phyloP scores from a whole-genome alignment of 1,284 basidiomycete genomes.

The Malassezia dermatis region DNA sequence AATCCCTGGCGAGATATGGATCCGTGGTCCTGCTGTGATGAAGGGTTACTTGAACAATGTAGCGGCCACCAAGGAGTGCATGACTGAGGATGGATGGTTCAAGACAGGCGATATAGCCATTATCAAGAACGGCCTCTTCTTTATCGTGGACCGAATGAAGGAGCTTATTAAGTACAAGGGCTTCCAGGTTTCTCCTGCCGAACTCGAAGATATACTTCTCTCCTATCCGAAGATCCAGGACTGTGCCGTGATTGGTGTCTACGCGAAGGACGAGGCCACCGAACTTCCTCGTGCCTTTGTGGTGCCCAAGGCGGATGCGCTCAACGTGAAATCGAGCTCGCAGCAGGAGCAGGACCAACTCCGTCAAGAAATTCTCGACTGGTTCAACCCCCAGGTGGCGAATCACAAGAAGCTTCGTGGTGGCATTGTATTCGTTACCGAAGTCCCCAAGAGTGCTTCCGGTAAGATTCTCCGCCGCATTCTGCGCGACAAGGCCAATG shows the following conservation, averaged over 20 bases:
- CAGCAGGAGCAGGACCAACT: conserved; percentile 23
- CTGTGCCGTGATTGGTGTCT: conserved; percentile 32
- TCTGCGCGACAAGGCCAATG: conserved; percentile 25
- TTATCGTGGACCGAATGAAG: conserved; percentile 39
- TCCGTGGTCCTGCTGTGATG: conserved; percentile 65
- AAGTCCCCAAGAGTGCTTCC: conserved; percentile 40
- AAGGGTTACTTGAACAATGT: conserved; percentile 56
- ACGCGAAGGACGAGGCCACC: conserved; percentile 40
- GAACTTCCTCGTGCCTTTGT: conserved; percentile 49
- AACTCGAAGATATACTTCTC: conserved; percentile 32
- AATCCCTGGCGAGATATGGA: conserved; percentile 67
- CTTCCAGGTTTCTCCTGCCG: conserved; percentile 39
- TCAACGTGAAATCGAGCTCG: conserved; percentile 22
- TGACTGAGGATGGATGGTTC: conserved; percentile 52
- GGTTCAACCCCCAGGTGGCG: conserved; percentile 42
- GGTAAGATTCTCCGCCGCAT: conserved; percentile 44
- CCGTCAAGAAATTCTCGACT: conserved; percentile 37
- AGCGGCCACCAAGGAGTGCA: conserved; percentile 55
- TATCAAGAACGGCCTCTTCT: conserved; percentile 21
- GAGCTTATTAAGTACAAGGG: conserved; percentile 45
- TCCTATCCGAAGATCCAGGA: conserved; percentile 25
- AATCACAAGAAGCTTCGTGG: conserved; percentile 48
- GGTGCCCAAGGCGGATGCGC: conserved; percentile 23
- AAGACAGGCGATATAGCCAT: conserved; percentile 38
- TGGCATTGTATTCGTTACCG: conserved; percentile 31